Percentiles rank a stretch among this genome's conserved stretches.
Evolutionary conservation across 768 basidiomycete species (phyloP).

Genomic region (Boletus reticuloceps): DNA sequence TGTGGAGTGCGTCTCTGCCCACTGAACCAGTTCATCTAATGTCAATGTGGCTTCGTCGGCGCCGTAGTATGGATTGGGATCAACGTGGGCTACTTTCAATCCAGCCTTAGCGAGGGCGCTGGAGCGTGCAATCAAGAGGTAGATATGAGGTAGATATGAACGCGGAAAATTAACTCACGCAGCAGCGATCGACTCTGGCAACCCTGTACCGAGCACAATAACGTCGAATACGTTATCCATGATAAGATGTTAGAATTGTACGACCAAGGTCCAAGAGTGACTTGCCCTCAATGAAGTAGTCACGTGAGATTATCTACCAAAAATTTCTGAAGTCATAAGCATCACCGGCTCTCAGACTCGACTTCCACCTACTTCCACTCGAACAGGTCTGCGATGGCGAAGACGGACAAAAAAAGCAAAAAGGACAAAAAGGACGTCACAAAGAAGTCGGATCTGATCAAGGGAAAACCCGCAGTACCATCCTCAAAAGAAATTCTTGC

Average conservation of each 20-base stretch:
- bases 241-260: neutral
- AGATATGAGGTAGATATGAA: slow-evolving; percentile 2
- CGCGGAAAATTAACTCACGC: slow-evolving; percentile 56
- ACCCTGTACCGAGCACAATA: slow-evolving; percentile 72
- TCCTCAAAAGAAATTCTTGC: slow-evolving; percentile 44
- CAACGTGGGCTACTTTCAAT: slow-evolving; percentile 84
- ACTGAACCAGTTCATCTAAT: slow-evolving; percentile 72
- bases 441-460: slow-evolving; percentile 31
- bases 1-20: slow-evolving; percentile 49
- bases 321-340: slow-evolving; percentile 9
- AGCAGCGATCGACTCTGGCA: slow-evolving; percentile 82
- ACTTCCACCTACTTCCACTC: neutral
- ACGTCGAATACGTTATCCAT: slow-evolving; percentile 58
- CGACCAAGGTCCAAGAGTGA: neutral
- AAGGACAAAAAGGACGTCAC: slow-evolving; percentile 25
- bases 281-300: slow-evolving; percentile 27
- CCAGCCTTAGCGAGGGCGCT: slow-evolving; percentile 90
- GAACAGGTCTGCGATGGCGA: slow-evolving; percentile 34
- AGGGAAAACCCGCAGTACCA: slow-evolving; percentile 7
- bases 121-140: slow-evolving; percentile 6
- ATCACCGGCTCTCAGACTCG: neutral
- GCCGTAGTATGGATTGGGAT: slow-evolving; percentile 84
- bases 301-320: slow-evolving; percentile 22
- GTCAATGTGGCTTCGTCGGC: slow-evolving; percentile 77
- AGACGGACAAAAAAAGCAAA: slow-evolving; percentile 35